Evolutionary conservation across 73 alveolate species (phyloP), one percentile per base, ranked within the genome.

Genomic region (Paramecium tetraurelia): DNA sequence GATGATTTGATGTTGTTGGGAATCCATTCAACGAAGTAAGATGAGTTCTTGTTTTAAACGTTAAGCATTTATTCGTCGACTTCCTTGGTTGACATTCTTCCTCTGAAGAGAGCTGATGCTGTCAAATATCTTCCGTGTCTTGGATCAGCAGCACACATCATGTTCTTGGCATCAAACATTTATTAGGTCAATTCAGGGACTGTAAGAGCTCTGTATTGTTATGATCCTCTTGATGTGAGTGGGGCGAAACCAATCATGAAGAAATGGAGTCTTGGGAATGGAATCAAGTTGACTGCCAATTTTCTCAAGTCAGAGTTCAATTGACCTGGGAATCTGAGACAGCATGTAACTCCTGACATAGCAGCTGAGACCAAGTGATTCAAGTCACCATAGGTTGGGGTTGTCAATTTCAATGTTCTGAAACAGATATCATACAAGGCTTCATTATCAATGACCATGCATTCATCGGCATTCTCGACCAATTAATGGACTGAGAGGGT

Each of bases 221-320:
- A 99, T 35, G 99, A 97, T 71, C 99, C 99, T 97, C 99, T 98
- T 59, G 99, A 95, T 86, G 99, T 98, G 68, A 98, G 96, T 33
- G 99, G 99, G 40, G 99, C 99, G 96, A 98, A 98, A 71, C 99
- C 99, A 92, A 96, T 96, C 99, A 97, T 97, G 98, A 98, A 98
- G 99, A 98, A 98, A 96, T 98, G 99, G 97, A 98, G 99, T 72
- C 99, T 94, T 46, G 99, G 99, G 99, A 98, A 98, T 85, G 99
- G 99, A 86, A 98, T 96, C 96, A 98, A 92, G 99, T 98, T 98
- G 92, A 97, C 99, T 24, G 99, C 99, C 80, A 96, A 92, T 96
- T 98, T 40, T 53, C 97, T 77, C 8, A 95, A 44, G 85, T 98
- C 99, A 48, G 99, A 95, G 96, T 98, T 98, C 87, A 97, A 93